Evolutionary conservation across 1,284 basidiomycete genomes (phyloP), one percentile per base, ranked within the genome.

Genomic region (Macrocystidia cucumis): DNA sequence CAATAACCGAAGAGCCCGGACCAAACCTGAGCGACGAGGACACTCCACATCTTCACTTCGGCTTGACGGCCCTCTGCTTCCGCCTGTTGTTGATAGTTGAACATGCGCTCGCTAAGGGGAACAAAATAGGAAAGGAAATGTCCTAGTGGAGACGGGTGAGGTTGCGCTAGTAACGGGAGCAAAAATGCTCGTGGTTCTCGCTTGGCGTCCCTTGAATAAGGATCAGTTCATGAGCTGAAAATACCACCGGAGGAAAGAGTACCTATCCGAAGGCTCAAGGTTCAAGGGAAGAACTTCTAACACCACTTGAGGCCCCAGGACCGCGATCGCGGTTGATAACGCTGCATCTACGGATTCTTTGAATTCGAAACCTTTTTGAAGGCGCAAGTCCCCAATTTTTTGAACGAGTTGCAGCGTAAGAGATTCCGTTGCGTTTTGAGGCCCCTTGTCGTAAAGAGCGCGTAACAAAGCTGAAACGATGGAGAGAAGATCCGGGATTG

Each of bases 21-120:
- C 95, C 95, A 98, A 31, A 96, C 78, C 59, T 98, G 95, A 20
- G 85, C 79, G 24, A 96, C 81, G 21, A 98, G 70, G 7, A 95
- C 91, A 48, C 79, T 86, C 85, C 90, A 97, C 30, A 97, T 80
- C 60, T 98, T 98, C 12, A 85, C 87, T 59, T 98, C 92, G 4
- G 89, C 77, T 31, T 68, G 69, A 30, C 81, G 76, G 9, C 74
- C 78, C 31, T 78, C 80, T 3, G 68, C 62, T 42, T 87, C 83
- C 0, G 88, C 84, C 4, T 71, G 76, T 57, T 79, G 74, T 57
- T 93, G 84, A 32, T 90, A 63, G 48, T 90, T 78, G 53, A 98
- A 98, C 72, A 98, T 82, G 25, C 81, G 74, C 57, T 97, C 93
- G 25, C 91, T 96, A 23, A 98, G 64, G 9, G 96, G 92, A 5